Percentiles rank a stretch among this genome's conserved stretches.
Evolutionary conservation across 148 eudicot genomes (phyloP).

Genomic region (Rhododendron ovatum): DNA sequence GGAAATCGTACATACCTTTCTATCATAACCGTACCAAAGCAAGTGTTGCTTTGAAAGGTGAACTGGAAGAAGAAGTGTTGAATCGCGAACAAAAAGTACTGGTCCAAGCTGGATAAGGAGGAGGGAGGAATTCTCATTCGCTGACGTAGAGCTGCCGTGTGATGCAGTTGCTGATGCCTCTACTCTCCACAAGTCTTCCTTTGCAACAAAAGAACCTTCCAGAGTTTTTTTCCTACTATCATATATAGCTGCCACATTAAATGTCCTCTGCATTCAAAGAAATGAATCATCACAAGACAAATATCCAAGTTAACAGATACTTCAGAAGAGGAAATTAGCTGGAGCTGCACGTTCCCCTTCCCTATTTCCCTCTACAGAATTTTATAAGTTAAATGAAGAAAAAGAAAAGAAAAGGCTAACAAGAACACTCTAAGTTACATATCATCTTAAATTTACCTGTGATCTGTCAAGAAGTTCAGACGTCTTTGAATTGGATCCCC

Average conservation of each 20-base stretch:
- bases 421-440: not conserved
- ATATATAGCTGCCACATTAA: slow-evolving; percentile 75
- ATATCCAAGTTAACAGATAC: not conserved
- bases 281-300: slow-evolving; percentile 1
- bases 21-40: slow-evolving; percentile 99
- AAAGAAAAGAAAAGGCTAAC: not conserved
- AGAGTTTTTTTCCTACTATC: slow-evolving; percentile 76
- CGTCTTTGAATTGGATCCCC: slow-evolving; percentile 53
- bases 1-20: slow-evolving; percentile 53
- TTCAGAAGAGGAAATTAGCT: not conserved
- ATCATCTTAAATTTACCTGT: slow-evolving; percentile 38
- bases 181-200: slow-evolving; percentile 93
- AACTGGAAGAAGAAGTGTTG: slow-evolving; percentile 88
- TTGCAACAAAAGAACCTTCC: slow-evolving; percentile 80
- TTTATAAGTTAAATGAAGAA: not conserved
- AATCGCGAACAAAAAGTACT: slow-evolving; percentile 83
- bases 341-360: not conserved
- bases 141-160: slow-evolving; percentile 71
- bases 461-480: slow-evolving; percentile 59
- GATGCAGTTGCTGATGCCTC: slow-evolving; percentile 51
- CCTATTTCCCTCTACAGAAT: not conserved
- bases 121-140: slow-evolving; percentile 66
- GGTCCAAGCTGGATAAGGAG: slow-evolving; percentile 98
- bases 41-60: slow-evolving; percentile 90
- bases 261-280: slow-evolving; percentile 46